A percentile compares a stretch with the other conserved stretches of the same genome.
phyloP scores from a whole-genome alignment of 2,329 filamentous ascomycete genomes.

The Colletotrichum nymphaeae region DNA sequence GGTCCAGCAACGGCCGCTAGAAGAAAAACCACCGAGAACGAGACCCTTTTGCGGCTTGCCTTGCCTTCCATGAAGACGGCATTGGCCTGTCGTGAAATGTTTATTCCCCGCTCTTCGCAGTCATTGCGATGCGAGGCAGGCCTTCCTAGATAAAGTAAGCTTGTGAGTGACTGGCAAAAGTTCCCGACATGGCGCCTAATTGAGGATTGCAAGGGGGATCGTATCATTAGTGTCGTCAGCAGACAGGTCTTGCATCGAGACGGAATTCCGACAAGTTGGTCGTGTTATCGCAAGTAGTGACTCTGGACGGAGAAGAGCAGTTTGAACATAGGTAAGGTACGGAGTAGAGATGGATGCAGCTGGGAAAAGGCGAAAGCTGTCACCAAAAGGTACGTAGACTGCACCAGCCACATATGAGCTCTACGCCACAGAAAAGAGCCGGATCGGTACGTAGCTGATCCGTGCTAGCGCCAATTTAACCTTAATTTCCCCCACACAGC shows the following conservation, averaged over 20 bases:
- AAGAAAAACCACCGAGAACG: not conserved
- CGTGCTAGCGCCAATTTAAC: conserved; percentile 27
- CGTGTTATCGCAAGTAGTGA: not conserved
- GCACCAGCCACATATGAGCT: too few species aligned
- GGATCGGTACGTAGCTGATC: not conserved
- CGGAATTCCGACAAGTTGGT: not conserved
- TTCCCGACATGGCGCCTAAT: not conserved
- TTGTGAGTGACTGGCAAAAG: not conserved
- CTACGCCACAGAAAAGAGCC: too few species aligned
- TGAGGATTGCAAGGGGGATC: not conserved
- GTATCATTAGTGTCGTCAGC: not conserved
- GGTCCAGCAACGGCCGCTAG: conserved; percentile 21
- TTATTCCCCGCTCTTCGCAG: not conserved
- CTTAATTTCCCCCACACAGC: conserved; percentile 9
- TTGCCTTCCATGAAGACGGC: not conserved
- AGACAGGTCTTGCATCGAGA: not conserved
- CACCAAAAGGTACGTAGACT: too few species aligned
- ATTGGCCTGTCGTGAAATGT: not conserved
- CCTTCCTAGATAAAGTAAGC: not conserved
- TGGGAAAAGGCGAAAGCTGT: not conserved
- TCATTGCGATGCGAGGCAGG: not conserved
- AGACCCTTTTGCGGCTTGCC: not conserved
- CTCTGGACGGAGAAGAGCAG: not conserved
- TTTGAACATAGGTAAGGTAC: not conserved
- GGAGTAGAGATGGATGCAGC: not conserved